Conservation (phyloP, 2,329 filamentous ascomycete genomes). For the Xylaria sp. region DNA sequence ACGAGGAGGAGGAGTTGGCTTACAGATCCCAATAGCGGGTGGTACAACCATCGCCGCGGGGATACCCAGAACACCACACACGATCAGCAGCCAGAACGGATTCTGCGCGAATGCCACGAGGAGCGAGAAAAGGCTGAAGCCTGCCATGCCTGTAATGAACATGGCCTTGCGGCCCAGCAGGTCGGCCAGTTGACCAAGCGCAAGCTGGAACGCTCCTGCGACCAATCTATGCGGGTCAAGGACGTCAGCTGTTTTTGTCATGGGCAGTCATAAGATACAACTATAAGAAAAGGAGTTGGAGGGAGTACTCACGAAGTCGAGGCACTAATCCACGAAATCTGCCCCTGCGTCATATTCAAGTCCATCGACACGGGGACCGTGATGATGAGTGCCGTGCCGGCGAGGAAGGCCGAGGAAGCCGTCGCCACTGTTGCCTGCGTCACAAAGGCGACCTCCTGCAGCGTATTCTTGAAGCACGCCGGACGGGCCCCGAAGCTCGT, state of each 20-base stretch:
- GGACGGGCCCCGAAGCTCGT: conserved; percentile 56
- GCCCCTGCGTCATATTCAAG: conserved; percentile 70
- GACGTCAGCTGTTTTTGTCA: conserved; percentile 4
- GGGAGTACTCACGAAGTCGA: conserved; percentile 61
- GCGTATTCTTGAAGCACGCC: conserved; percentile 69
- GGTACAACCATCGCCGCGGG: conserved; percentile 71
- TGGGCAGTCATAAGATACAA: not conserved
- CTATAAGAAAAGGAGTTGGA: too few relatives aligned
- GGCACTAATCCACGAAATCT: conserved; percentile 75
- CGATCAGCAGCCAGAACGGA: conserved; percentile 68
- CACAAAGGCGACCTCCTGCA: conserved; percentile 73
- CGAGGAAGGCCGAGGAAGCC: conserved; percentile 69
- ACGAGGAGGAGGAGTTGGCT: not conserved
- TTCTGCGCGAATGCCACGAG: conserved; percentile 69
- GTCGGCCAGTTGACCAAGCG: conserved; percentile 74
- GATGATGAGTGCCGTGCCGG: conserved; percentile 69
- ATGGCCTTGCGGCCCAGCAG: conserved; percentile 71
- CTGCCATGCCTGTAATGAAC: conserved; percentile 68
- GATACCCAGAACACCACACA: conserved; percentile 73
- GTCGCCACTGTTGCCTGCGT: conserved; percentile 74
- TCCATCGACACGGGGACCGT: conserved; percentile 69
- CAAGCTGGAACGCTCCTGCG: conserved; percentile 72
- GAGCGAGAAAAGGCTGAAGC: conserved; percentile 67
- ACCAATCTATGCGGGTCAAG: conserved; percentile 58
- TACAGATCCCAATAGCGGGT: conserved; percentile 68